Base-by-base conservation (phyloP, 768 basidiomycete species). In the Leccinellum albellum region DNA sequence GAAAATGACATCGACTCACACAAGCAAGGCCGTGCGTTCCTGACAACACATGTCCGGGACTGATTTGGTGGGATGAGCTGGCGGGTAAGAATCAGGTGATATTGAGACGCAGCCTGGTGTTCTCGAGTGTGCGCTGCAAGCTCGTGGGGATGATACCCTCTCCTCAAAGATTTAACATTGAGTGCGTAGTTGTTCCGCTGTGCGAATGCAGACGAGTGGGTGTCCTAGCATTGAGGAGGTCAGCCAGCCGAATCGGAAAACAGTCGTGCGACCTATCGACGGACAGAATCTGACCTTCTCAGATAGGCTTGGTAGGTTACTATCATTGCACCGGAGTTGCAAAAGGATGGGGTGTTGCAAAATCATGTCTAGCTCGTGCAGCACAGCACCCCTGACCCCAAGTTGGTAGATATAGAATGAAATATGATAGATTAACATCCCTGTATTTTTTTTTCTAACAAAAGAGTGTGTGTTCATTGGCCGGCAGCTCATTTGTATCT, bases 141-240 rank as follows among this genome's bases (percentile, higher is more conserved):
- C 66, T 96, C 94, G 58, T 89, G 82, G 1, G 84, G 79, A 65
- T 94, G 91, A 71, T 97, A 97, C 3, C 94, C 94, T 0, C 94
- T 94, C 23, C 94, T 84, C 29, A 96, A 94, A 48, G 96, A 86
- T 71, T 96, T 97, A 55, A 93, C 85, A 9, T 94, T 94, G 0
- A 96, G 79, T 0, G 89, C 78, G 67, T 91, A 96, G 35, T 82
- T 78, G 60, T 86, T 76, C 51, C 68, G 70, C 59, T 80, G 76
- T 4, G 94, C 89, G 51, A 90, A 87, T 14, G 72, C 73, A 96
- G 79, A 61, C 92, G 85, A 17, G 73, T 68, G 5, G 86, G 87
- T 1, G 84, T 88, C 52, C 91, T 89, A 58, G 14, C 17, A 24
- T 52, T 21, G 29, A 54, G 3, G 35, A 24, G 20, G 47, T 32